These are phyloP conservation scores for Trypanosoma platydactyli DNA, from an alignment of 208 protist species.

Conservation along the genomic window DNA sequence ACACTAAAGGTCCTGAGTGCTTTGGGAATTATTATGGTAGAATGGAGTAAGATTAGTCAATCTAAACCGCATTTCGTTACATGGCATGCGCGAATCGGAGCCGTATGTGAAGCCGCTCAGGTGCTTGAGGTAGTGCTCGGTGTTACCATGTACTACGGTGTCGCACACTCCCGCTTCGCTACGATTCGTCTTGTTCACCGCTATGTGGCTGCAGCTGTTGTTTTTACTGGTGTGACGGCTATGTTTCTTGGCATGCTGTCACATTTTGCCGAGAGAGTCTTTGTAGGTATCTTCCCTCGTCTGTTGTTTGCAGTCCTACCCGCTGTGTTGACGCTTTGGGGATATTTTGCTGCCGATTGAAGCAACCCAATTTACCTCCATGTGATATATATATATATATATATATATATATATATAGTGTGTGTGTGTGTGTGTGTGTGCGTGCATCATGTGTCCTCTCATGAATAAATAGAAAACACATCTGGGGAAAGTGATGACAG, in stretches of 20 bases:
- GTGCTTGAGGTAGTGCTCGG: conserved; percentile 25
- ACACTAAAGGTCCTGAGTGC: conserved; percentile 37
- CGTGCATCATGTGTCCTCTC: no score
- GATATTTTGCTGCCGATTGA: conserved; percentile 3
- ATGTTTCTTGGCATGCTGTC: conserved; percentile 32
- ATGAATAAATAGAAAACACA: no score
- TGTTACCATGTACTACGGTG: conserved; percentile 17
- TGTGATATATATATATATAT: neutral
- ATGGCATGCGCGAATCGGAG: conserved; percentile 43
- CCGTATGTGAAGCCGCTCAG: conserved; percentile 24
- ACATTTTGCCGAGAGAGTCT: conserved; percentile 21
- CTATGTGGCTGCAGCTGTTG: no score
- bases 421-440: neutral
- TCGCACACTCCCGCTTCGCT: neutral
- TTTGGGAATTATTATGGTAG: conserved; percentile 45
- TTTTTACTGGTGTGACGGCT: conserved; percentile 7
- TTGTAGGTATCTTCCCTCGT: conserved; percentile 4
- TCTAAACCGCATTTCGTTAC: conserved; percentile 42
- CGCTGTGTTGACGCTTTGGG: conserved; percentile 22
- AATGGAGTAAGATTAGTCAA: conserved; percentile 55
- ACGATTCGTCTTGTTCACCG: conserved; percentile 18
- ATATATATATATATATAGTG: conserved; percentile 9
- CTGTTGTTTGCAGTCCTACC: conserved; percentile 23
- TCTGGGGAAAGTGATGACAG: no score
- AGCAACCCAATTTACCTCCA: neutral